Conservation (phyloP, 129 eudicot genomes). For the Sambucus nigra region DNA sequence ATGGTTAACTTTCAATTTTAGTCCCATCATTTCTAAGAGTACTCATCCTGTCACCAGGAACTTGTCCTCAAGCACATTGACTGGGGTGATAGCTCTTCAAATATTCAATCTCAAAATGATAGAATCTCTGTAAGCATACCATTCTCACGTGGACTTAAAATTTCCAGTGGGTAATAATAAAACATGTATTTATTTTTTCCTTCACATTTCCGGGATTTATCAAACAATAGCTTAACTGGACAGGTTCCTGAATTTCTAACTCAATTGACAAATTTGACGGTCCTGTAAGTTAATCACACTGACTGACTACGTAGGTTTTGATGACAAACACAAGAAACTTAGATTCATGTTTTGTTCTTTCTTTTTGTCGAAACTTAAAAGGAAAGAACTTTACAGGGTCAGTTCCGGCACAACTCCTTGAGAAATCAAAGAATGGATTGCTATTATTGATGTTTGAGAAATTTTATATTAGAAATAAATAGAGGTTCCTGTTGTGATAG, state of each 20-base stretch:
- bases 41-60: conserved; percentile 23
- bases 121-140: conserved; percentile 34
- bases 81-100: conserved; percentile 23
- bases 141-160: background rate
- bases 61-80: conserved; percentile 36
- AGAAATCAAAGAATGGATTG: conserved; percentile 24
- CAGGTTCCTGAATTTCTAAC: conserved; percentile 34
- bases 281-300: conserved; percentile 29
- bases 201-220: conserved; percentile 43
- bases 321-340: background rate
- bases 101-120: conserved; percentile 42
- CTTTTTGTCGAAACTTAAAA: conserved; percentile 21
- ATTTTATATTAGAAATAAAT: background rate
- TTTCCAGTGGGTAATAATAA: background rate
- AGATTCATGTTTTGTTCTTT: background rate
- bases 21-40: background rate
- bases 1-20: background rate
- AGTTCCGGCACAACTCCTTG: conserved; percentile 28
- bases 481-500: background rate
- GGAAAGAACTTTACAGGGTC: conserved; percentile 39
- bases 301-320: background rate
- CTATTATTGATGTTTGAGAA: conserved; percentile 23
- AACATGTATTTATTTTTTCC: background rate
- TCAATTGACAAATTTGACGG: conserved; percentile 14
- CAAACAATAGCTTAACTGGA: conserved; percentile 45